Percentiles rank a stretch among this genome's conserved stretches.
phyloP scores from a whole-genome alignment of 2,329 filamentous ascomycete species.

The Microcyclospora tardicrescens region DNA sequence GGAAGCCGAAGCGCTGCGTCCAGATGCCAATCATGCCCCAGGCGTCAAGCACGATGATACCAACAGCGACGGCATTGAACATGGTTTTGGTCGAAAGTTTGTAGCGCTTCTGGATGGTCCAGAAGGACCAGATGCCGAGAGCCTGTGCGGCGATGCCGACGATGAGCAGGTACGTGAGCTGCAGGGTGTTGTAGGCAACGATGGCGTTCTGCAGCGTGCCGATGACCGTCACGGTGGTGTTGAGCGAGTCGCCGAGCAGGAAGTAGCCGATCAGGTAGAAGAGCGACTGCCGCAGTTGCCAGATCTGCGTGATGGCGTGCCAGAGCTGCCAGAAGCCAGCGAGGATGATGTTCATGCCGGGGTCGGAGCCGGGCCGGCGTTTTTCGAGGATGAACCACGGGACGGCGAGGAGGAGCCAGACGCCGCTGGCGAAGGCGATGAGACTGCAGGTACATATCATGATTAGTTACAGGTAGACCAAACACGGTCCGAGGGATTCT shows the following conservation, averaged over 20 bases:
- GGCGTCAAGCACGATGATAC: conserved; percentile 46
- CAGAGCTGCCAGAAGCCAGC: conserved; percentile 51
- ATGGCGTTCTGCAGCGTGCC: conserved; percentile 52
- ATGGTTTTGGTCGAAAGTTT: conserved; percentile 51
- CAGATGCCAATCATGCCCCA: conserved; percentile 44
- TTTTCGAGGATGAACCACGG: conserved; percentile 58
- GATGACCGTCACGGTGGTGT: conserved; percentile 58
- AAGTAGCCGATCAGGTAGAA: conserved; percentile 56
- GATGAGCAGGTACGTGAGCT: conserved; percentile 52
- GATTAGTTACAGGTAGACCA: too few species aligned
- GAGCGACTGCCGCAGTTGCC: conserved; percentile 52
- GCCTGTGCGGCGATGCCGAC: conserved; percentile 53
- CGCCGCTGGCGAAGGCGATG: conserved; percentile 51
- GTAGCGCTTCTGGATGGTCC: conserved; percentile 44
- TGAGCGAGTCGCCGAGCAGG: conserved; percentile 55
- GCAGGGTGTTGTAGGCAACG: conserved; percentile 51
- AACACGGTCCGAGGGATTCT: too few species aligned
- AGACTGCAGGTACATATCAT: conserved; percentile 18
- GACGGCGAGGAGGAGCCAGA: conserved; percentile 50
- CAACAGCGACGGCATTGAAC: conserved; percentile 52
- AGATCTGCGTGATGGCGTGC: conserved; percentile 46
- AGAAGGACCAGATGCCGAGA: conserved; percentile 49
- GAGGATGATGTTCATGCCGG: conserved; percentile 39
- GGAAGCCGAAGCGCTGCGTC: conserved; percentile 39
- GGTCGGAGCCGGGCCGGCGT: conserved; percentile 45